Conservation (phyloP, 352 stramenopile species). For the Poterioochromonas sp. region DNA sequence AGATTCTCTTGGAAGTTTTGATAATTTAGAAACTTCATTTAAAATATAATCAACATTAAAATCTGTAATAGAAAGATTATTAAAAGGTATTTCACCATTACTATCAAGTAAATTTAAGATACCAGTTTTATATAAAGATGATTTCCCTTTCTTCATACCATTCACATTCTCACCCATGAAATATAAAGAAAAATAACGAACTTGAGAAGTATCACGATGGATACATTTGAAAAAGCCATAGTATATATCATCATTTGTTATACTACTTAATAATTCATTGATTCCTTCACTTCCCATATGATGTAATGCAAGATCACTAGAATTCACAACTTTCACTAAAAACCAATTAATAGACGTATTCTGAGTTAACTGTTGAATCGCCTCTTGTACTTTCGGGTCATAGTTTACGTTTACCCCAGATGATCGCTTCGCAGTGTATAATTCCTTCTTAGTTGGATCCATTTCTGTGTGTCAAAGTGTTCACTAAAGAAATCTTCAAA, state of each 20-base stretch:
- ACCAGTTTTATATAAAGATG: not conserved
- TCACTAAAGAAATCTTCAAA: too few relatives aligned
- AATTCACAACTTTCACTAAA: not conserved
- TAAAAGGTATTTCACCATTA: not conserved
- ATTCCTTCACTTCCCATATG: not conserved
- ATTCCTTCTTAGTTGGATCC: slow-evolving; percentile 23
- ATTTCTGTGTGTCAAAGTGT: too few relatives aligned
- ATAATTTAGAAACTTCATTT: too few relatives aligned
- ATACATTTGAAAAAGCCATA: not conserved
- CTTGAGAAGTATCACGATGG: not conserved
- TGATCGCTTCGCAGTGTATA: slow-evolving; percentile 8
- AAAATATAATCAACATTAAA: too few relatives aligned
- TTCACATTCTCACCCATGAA: not conserved
- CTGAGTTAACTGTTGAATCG: not conserved
- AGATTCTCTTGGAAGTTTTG: too few relatives aligned
- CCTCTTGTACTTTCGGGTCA: not conserved
- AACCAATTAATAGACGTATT: not conserved
- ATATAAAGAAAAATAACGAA: not conserved
- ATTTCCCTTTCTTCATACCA: slow-evolving; percentile 17
- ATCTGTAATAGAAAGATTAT: too few relatives aligned
- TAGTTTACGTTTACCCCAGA: not conserved
- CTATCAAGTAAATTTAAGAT: not conserved
- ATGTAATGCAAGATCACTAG: not conserved
- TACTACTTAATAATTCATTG: not conserved
- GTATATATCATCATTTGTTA: slow-evolving; percentile 15